phyloP scores from a whole-genome alignment of 2,329 filamentous ascomycete genomes.

The Emergomyces pasteurianus region DNA sequence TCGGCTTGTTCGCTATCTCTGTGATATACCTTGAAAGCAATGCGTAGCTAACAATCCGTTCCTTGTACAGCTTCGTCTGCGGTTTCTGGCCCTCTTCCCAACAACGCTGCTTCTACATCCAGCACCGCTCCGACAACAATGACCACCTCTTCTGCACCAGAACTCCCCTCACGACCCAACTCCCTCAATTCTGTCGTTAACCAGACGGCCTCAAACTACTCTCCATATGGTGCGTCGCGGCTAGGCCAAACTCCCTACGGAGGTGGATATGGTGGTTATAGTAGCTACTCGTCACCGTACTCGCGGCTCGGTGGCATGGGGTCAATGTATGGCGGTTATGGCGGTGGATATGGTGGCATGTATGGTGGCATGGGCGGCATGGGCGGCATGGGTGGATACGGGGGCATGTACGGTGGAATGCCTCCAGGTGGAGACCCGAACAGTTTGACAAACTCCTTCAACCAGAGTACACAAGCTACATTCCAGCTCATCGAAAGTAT shows the following conservation, averaged over 20 bases:
- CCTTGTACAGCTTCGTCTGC: neutral
- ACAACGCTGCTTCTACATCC: constrained; percentile 27
- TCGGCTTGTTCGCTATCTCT: neutral
- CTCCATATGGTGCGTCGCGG: constrained; percentile 46
- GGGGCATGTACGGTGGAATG: constrained; percentile 36
- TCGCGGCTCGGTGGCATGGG: constrained; percentile 40
- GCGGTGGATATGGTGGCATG: constrained; percentile 34
- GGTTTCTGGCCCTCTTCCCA: constrained; percentile 4
- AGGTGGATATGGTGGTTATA: constrained; percentile 40
- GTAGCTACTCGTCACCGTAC: constrained; percentile 44
- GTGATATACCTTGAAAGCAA: neutral
- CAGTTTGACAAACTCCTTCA: constrained; percentile 90
- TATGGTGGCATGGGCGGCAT: constrained; percentile 34
- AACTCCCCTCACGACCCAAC: constrained; percentile 68
- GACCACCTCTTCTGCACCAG: constrained; percentile 43
- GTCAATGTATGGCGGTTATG: constrained; percentile 21
- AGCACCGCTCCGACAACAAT: constrained; percentile 33
- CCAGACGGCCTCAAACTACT: constrained; percentile 77
- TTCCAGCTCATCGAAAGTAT: constrained; percentile 98
- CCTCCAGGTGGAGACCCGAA: constrained; percentile 51
- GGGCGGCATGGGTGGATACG: constrained; percentile 37
- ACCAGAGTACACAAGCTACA: constrained; percentile 86
- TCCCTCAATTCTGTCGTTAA: constrained; percentile 70
- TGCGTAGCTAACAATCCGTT: neutral
- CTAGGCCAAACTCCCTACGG: constrained; percentile 42